Percentiles rank a stretch among this genome's conserved stretches.
Evolutionary conservation across 1,139 yeast genomes (phyloP).

Genomic region (Debaryomyces sp.): DNA sequence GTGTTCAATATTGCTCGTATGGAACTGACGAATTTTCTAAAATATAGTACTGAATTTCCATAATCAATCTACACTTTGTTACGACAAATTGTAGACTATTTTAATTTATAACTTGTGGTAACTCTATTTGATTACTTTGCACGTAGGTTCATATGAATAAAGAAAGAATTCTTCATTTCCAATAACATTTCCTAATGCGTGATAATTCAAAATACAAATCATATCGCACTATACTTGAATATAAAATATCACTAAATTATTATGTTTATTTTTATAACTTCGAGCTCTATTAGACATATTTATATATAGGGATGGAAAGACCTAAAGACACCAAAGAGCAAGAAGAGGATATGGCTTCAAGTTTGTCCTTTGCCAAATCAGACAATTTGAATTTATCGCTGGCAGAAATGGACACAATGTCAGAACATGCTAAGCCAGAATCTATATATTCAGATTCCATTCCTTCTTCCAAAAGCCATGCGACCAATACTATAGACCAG

Average conservation of each 20-base stretch:
- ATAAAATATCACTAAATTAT: neutral
- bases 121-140: neutral
- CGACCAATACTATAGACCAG: neutral
- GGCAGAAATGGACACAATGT: neutral
- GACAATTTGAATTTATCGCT: constrained; percentile 8
- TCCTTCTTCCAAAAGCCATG: neutral
- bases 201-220: constrained; percentile 11
- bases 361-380: constrained; percentile 13
- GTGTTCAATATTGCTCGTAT: neutral
- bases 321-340: neutral
- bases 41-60: neutral
- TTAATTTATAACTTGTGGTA: neutral
- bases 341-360: neutral
- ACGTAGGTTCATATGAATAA: neutral
- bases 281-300: neutral
- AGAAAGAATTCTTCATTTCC: neutral
- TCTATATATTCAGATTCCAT: neutral
- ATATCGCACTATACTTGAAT: constrained; percentile 4
- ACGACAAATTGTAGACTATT: neutral
- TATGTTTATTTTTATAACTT: constrained; percentile 1
- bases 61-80: neutral
- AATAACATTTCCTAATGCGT: constrained; percentile 17
- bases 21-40: neutral
- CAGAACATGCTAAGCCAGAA: neutral
- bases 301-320: neutral